These are phyloP conservation scores for Prunus persica DNA, from an alignment of 306 rosid species.

Conservation along the genomic window DNA sequence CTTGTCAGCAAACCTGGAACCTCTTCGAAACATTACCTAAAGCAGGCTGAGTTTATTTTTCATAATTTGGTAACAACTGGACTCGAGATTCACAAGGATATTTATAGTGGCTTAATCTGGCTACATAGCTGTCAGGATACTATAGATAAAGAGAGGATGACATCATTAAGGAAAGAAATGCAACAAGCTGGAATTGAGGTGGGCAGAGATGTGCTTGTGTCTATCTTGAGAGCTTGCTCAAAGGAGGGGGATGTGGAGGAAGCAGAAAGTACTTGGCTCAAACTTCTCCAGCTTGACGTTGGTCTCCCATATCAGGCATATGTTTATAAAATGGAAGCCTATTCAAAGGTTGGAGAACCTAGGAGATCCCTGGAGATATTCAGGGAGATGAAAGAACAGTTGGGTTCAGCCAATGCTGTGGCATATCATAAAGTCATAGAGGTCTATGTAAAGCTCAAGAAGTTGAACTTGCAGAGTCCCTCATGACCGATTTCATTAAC, in stretches of 20 bases:
- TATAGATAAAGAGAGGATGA: constrained; percentile 69
- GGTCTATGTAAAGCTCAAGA: constrained; percentile 70
- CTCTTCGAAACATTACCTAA: constrained; percentile 65
- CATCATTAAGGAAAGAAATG: constrained; percentile 65
- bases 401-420: constrained; percentile 43
- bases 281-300: constrained; percentile 45
- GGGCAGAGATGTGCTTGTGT: constrained; percentile 65
- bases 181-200: constrained; percentile 59
- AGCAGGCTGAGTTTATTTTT: constrained; percentile 87
- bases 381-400: constrained; percentile 66
- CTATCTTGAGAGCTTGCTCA: constrained; percentile 76
- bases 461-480: constrained; percentile 65
- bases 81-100: constrained; percentile 69
- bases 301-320: constrained; percentile 57
- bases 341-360: constrained; percentile 65
- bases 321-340: constrained; percentile 86
- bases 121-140: constrained; percentile 88
- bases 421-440: constrained; percentile 71
- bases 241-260: constrained; percentile 67
- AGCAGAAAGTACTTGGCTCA: constrained; percentile 64
- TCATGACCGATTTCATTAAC: constrained; percentile 58
- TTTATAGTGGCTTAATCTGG: constrained; percentile 86
- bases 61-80: constrained; percentile 75
- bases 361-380: constrained; percentile 62
- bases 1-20: constrained; percentile 64